phyloP scores from a whole-genome alignment of 2,329 filamentous ascomycete genomes.

The Neurospora sp. region DNA sequence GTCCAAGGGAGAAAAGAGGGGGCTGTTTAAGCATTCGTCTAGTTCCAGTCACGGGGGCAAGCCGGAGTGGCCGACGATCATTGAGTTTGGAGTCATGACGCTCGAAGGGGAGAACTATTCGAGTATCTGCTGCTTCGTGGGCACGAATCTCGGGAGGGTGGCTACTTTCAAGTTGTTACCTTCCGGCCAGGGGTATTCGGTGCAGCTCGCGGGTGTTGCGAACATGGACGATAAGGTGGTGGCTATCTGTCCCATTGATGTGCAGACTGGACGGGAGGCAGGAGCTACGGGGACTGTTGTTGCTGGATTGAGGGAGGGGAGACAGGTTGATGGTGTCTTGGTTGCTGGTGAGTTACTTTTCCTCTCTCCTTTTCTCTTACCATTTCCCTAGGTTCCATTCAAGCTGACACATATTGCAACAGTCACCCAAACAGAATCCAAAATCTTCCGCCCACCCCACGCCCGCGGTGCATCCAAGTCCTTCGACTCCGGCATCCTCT shows the following conservation, averaged over 20 bases:
- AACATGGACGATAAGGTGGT: constrained; percentile 62
- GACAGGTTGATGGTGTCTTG: constrained; percentile 69
- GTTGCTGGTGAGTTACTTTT: constrained; percentile 51
- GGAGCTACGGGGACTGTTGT: constrained; percentile 66
- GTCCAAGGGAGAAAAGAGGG: constrained; percentile 63
- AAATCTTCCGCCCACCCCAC: constrained; percentile 77
- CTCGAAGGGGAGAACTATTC: constrained; percentile 92
- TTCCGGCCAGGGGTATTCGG: constrained; percentile 60
- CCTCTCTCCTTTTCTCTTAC: background rate
- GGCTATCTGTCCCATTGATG: constrained; percentile 68
- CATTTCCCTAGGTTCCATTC: background rate
- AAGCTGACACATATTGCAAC: constrained; percentile 18
- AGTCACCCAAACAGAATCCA: constrained; percentile 63
- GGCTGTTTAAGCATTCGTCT: constrained; percentile 55
- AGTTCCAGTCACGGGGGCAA: constrained; percentile 32
- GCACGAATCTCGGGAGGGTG: constrained; percentile 75
- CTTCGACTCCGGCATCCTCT: constrained; percentile 68
- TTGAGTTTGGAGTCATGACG: constrained; percentile 91
- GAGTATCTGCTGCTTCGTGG: constrained; percentile 85
- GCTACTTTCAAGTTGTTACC: constrained; percentile 88
- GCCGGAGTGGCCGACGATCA: constrained; percentile 64
- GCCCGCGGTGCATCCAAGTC: constrained; percentile 86
- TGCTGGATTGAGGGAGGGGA: constrained; percentile 64
- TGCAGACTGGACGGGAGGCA: constrained; percentile 67
- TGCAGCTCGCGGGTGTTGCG: constrained; percentile 59